Evolutionary conservation across 1,284 basidiomycete genomes (phyloP), one percentile per base, ranked within the genome.

Genomic region (Naganishia cerealis): DNA sequence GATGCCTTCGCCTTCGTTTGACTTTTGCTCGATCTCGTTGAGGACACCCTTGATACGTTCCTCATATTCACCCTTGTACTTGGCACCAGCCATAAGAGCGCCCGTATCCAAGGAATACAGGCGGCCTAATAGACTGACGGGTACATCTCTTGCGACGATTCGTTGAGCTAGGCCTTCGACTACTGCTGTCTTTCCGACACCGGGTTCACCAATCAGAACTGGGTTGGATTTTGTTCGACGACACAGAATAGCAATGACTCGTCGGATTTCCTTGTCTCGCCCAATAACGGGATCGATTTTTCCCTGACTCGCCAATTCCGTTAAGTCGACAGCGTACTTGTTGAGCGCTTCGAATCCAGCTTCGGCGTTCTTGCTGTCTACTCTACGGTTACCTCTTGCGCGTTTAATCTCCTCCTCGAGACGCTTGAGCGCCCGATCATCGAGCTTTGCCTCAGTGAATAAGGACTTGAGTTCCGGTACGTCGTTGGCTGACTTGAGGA

Each of bases 61-160:
- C 81, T 99, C 95, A 81, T 94, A 99, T 82, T 98, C 93, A 70
- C 94, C 94, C 80, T 92, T 93, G 83, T 92, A 95, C 79, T 92
- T 94, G 46, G 82, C 94, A 65, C 95, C 93, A 7, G 94, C 92
- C 90, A 94, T 95, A 69, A 97, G 85, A 0, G 94, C 91, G 72
- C 93, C 95, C 88, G 97, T 90, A 78, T 97, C 94, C 58, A 82
- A 76, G 12, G 80, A 74, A 75, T 87, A 91, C n/a, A 97, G 84
- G 39, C 91, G 86, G 43, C 88, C 87, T 65, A 96, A 84, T 36
- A 96, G 85, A 69, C 85, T 87, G n/a, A 91, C 91, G 33, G 94
- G 94, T 6, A 97, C 93, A 80, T 97, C 93, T 66, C 93, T 88
- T 75, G 95, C 93, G 76, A 97, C 88, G 71, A 97, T 96, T 65